These are phyloP conservation scores for Hypomontagnella submonticulosa DNA, from an alignment of 495 filamentous ascomycete genomes.

Conservation along the genomic window DNA sequence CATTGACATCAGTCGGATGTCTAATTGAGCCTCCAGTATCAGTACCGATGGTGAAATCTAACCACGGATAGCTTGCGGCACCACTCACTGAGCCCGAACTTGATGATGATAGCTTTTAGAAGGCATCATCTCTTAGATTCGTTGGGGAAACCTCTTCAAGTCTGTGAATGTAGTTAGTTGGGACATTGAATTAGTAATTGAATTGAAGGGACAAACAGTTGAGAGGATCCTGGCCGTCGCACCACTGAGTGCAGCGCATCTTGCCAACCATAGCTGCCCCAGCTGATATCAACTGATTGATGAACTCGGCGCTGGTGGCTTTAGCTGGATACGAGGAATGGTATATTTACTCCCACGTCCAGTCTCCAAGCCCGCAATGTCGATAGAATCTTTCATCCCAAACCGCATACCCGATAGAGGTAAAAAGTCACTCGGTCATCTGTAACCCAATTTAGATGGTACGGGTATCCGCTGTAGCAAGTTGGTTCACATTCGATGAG, in stretches of 20 bases:
- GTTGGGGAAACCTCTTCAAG: slow-evolving; percentile 52
- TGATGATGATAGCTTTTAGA: slow-evolving; percentile 60
- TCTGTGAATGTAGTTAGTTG: background rate
- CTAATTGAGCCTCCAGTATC: slow-evolving; percentile 57
- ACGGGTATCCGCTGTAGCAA: slow-evolving; percentile 51
- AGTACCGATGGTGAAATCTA: slow-evolving; percentile 63
- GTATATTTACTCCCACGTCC: slow-evolving; percentile 59
- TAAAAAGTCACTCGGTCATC: slow-evolving; percentile 49
- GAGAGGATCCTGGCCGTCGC: slow-evolving; percentile 65
- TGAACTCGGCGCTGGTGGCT: slow-evolving; percentile 57
- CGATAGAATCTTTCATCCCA: slow-evolving; percentile 71
- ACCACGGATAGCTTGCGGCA: slow-evolving; percentile 63
- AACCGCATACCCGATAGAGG: slow-evolving; percentile 65
- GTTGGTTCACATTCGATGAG: background rate
- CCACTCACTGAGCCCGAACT: slow-evolving; percentile 62
- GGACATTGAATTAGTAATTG: background rate
- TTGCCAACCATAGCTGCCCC: slow-evolving; percentile 71
- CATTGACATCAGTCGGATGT: slow-evolving; percentile 49
- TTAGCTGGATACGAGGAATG: slow-evolving; percentile 59
- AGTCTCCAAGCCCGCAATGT: slow-evolving; percentile 67
- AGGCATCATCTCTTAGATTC: slow-evolving; percentile 68
- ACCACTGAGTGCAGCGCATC: slow-evolving; percentile 68
- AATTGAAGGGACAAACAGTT: slow-evolving; percentile 25
- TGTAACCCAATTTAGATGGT: slow-evolving; percentile 66
- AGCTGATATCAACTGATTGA: slow-evolving; percentile 67